A percentile compares a stretch with the other conserved stretches of the same genome.
These are phyloP conservation scores for Singerocomus rubriflavus DNA, from an alignment of 1,284 basidiomycete species.

Conservation along the genomic window DNA sequence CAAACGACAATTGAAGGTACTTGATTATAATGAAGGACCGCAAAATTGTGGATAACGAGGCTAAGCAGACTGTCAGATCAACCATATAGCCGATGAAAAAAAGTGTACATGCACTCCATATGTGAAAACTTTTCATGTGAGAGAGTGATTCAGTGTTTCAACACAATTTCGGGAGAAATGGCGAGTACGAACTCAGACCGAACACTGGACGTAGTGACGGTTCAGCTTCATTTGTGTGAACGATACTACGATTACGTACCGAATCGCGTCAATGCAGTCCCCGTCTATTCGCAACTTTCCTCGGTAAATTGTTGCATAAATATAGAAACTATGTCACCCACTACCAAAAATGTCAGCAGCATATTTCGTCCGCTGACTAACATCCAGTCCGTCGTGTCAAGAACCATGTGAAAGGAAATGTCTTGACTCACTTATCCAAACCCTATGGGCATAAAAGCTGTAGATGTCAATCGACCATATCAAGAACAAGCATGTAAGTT, in stretches of 20 bases:
- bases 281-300: background rate
- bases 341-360: slow-evolving; percentile 7
- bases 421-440: slow-evolving; percentile 18
- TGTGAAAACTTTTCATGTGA: background rate
- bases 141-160: background rate
- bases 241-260: background rate
- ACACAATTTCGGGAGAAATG: background rate
- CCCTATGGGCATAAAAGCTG: slow-evolving; percentile 17
- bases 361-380: slow-evolving; percentile 11
- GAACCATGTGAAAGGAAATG: background rate
- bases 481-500: background rate
- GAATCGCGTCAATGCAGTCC: slow-evolving; percentile 7
- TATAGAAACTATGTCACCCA: background rate
- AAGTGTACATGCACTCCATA: slow-evolving; percentile 1
- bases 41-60: background rate
- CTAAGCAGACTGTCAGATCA: background rate
- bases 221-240: background rate
- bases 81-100: background rate
- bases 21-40: background rate
- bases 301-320: background rate
- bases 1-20: background rate
- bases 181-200: slow-evolving; percentile 8
- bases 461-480: background rate
- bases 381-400: background rate
- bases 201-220: background rate